These are phyloP conservation scores for Dioscorea alata DNA, from an alignment of 106 monocot genomes.

Conservation along the genomic window DNA sequence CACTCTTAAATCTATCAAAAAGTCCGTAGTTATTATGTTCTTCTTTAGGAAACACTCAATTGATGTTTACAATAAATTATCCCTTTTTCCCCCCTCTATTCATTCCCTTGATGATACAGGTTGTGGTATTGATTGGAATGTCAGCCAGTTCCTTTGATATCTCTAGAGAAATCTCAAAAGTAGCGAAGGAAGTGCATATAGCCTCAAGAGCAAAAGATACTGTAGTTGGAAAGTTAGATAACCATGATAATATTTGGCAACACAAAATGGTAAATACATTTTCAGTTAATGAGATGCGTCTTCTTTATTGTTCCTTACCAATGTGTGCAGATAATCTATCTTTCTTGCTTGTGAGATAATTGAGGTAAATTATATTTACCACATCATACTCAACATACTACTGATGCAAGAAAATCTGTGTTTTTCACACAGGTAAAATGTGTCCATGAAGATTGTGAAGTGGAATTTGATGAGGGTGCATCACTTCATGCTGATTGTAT, in stretches of 20 bases:
- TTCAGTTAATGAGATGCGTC: background rate
- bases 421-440: conserved; percentile 19
- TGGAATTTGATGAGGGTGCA: conserved; percentile 33
- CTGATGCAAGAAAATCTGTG: background rate
- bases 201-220: conserved; percentile 20
- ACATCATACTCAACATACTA: background rate
- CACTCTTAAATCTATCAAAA: too few relatives aligned
- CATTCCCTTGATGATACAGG: conserved; percentile 13
- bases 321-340: background rate
- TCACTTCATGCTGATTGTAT: conserved; percentile 25
- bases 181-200: conserved; percentile 45
- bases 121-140: conserved; percentile 36
- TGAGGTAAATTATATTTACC: background rate
- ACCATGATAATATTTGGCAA: conserved; percentile 26
- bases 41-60: too few relatives aligned
- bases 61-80: too few relatives aligned
- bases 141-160: conserved; percentile 35
- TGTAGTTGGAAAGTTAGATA: conserved; percentile 20
- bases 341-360: background rate
- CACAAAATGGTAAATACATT: conserved; percentile 20
- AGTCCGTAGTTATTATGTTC: too few relatives aligned
- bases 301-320: background rate
- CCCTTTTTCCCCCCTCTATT: too few relatives aligned
- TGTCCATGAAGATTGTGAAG: conserved; percentile 32
- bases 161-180: conserved; percentile 25